Percentiles rank a stretch among this genome's conserved stretches.
These are phyloP conservation scores for Yamadazyma kitorensis DNA, from an alignment of 805 yeast genomes.

Conservation along the genomic window DNA sequence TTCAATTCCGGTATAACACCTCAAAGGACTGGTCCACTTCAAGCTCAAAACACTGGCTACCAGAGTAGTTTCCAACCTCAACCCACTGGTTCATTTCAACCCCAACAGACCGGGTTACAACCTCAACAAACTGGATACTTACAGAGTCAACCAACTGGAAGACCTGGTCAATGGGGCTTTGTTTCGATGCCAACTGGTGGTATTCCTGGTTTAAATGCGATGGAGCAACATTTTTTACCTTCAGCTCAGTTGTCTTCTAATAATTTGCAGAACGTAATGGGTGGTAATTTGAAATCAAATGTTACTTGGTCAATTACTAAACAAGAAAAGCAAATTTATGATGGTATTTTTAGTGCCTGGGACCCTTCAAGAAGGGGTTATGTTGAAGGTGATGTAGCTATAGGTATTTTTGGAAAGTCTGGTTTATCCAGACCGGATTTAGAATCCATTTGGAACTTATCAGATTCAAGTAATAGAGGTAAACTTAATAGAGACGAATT, in stretches of 20 bases:
- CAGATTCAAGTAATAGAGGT: slow-evolving; percentile 81
- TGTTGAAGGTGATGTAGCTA: slow-evolving; percentile 78
- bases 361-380: slow-evolving; percentile 66
- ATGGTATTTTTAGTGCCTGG: slow-evolving; percentile 85
- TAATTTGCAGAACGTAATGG: slow-evolving; percentile 43
- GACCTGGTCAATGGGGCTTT: slow-evolving; percentile 81
- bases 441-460: slow-evolving; percentile 87
- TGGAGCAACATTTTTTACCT: slow-evolving; percentile 69
- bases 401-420: slow-evolving; percentile 83
- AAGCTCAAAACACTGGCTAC: slow-evolving; percentile 32
- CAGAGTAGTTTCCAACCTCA: slow-evolving; percentile 13
- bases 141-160: slow-evolving; percentile 59
- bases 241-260: slow-evolving; percentile 33
- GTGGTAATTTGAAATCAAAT: slow-evolving; percentile 45
- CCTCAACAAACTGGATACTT: slow-evolving; percentile 36
- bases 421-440: slow-evolving; percentile 83
- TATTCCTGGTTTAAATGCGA: slow-evolving; percentile 64
- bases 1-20: slow-evolving; percentile 54
- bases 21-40: slow-evolving; percentile 37
- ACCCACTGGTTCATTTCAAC: slow-evolving; percentile 22
- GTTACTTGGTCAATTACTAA: slow-evolving; percentile 82
- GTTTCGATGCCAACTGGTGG: slow-evolving; percentile 67
- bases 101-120: slow-evolving; percentile 32
- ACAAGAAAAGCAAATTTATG: slow-evolving; percentile 83
- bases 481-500: slow-evolving; percentile 85